Percentiles rank a stretch among this genome's conserved stretches.
Conservation (phyloP, 2,329 filamentous ascomycete genomes). For the Trichophyton benhamiae region DNA sequence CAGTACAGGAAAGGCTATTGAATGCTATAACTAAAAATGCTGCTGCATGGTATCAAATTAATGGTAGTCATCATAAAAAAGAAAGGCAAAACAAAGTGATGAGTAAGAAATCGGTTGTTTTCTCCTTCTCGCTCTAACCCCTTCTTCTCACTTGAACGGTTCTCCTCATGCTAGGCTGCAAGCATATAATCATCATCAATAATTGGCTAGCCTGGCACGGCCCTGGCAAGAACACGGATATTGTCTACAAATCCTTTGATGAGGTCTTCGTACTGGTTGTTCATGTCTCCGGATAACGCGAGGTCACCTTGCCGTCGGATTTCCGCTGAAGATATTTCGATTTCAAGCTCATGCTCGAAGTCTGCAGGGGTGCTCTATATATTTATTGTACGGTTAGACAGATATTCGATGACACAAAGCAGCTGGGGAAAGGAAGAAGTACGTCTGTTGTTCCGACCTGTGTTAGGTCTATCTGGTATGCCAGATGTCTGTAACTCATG, state of each 20-base stretch:
- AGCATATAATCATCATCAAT: not conserved
- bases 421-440: constrained; percentile 14
- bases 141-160: not conserved
- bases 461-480: constrained; percentile 83
- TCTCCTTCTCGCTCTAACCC: not conserved
- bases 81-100: not conserved
- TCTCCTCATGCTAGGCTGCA: not conserved
- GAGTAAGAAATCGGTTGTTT: not conserved
- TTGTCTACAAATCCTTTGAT: constrained; percentile 40
- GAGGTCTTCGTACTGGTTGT: constrained; percentile 35
- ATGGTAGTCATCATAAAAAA: not conserved
- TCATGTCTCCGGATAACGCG: constrained; percentile 26
- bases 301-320: constrained; percentile 34
- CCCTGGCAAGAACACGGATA: constrained; percentile 33
- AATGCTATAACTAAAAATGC: not conserved
- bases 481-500: constrained; percentile 76
- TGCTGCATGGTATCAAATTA: constrained; percentile 1
- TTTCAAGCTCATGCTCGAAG: constrained; percentile 34
- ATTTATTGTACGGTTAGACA: not conserved
- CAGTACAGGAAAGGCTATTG: not conserved
- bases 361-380: constrained; percentile 6
- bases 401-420: not conserved
- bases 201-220: constrained; percentile 20
- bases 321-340: constrained; percentile 37
- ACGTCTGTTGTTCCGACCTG: constrained; percentile 57